phyloP scores from a whole-genome alignment of 768 basidiomycete species.

The Multifurca ochricompacta region DNA sequence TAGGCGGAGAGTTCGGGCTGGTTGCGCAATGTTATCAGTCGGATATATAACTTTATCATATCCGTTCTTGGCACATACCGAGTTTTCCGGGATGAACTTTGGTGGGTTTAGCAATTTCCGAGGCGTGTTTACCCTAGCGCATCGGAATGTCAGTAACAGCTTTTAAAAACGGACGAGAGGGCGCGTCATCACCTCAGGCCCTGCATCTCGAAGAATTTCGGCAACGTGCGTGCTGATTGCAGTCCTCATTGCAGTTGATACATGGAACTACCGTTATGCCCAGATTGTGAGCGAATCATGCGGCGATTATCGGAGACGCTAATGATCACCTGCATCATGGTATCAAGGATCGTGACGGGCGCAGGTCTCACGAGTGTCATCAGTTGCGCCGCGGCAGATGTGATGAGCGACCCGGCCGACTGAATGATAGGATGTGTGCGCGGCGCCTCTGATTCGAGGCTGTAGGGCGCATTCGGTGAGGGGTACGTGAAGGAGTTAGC shows the following conservation, averaged over 20 bases:
- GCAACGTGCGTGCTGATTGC: not conserved
- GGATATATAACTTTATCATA: too few species aligned
- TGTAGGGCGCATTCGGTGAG: not conserved
- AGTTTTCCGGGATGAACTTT: conserved; percentile 15
- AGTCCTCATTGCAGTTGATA: not conserved
- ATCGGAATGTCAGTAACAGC: not conserved
- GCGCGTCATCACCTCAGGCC: conserved; percentile 4
- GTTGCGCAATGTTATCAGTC: too few species aligned
- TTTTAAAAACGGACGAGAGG: too few species aligned
- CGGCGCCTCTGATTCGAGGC: not conserved
- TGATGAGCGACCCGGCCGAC: conserved; percentile 5
- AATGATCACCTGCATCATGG: not conserved
- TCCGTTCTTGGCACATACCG: conserved; percentile 9
- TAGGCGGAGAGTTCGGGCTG: conserved; percentile 26
- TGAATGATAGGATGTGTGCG: not conserved
- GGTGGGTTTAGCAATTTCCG: conserved; percentile 31
- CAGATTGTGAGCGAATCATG: not conserved
- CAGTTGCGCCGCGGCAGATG: conserved; percentile 1
- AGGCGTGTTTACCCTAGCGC: conserved; percentile 26
- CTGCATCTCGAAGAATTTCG: conserved; percentile 19
- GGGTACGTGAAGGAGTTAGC: not conserved
- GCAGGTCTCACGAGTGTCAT: conserved; percentile 4
- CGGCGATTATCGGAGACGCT: not conserved
- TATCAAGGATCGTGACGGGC: not conserved
- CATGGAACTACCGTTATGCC: not conserved